A percentile compares a stretch with the other conserved stretches of the same genome.
Evolutionary conservation across 768 basidiomycete genomes (phyloP).

Genomic region (Tylopilus balloui): DNA sequence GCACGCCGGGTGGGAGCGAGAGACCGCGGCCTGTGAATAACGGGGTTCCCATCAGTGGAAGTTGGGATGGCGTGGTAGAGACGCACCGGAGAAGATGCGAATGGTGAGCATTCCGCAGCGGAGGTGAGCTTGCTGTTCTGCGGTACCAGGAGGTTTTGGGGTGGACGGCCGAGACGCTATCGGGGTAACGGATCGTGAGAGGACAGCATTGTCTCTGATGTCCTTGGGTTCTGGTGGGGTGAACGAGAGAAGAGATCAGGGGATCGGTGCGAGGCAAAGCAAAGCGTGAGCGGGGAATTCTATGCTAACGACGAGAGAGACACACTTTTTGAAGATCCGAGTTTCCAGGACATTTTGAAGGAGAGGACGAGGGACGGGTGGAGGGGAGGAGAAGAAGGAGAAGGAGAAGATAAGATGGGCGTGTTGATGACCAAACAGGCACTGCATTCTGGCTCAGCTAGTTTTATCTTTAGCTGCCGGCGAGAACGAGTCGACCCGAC

Average conservation of each 20-base stretch:
- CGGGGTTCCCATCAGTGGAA: not conserved
- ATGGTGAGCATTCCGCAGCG: conserved; percentile 92
- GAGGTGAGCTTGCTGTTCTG: conserved; percentile 52
- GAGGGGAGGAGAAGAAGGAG: not conserved
- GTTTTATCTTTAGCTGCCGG: too few relatives aligned
- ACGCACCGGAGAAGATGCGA: conserved; percentile 85
- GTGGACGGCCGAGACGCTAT: conserved; percentile 80
- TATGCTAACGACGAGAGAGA: too few relatives aligned
- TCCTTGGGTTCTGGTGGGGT: conserved; percentile 60
- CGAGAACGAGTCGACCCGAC: too few relatives aligned
- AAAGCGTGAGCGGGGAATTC: not conserved
- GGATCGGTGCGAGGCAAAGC: not conserved
- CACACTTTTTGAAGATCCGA: conserved; percentile 37
- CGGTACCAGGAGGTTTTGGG: conserved; percentile 52
- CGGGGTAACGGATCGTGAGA: conserved; percentile 77
- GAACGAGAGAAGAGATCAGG: conserved; percentile 8
- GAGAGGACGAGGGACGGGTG: not conserved
- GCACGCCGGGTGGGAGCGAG: conserved; percentile 69
- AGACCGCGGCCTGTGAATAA: conserved; percentile 64
- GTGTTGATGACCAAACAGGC: conserved; percentile 6
- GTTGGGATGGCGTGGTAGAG: conserved; percentile 14
- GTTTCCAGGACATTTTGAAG: conserved; percentile 55
- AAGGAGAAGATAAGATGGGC: conserved; percentile 5
- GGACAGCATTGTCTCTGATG: conserved; percentile 59
- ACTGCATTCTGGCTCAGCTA: too few relatives aligned